Evolutionary conservation across 1,284 basidiomycete genomes (phyloP), one percentile per base, ranked within the genome.

Genomic region (Tilletia walkeri): DNA sequence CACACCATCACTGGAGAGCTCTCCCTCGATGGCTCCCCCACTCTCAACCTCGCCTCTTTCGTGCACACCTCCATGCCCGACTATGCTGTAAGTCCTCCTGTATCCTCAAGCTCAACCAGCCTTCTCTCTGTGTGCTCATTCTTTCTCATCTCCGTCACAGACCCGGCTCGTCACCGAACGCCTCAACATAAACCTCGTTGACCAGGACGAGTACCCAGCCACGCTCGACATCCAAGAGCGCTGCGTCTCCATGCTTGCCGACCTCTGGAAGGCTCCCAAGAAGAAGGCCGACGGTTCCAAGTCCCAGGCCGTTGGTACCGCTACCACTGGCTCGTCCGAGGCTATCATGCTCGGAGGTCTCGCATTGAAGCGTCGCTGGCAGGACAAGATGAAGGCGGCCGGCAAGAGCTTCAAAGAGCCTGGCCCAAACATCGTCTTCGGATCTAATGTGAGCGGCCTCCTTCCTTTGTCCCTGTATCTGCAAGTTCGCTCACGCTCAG

Each of bases 321-420:
- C 95, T 0, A 96, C 94, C 2, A 95, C 94, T 0, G 95, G 95
- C 6, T 94, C 92, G 0, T 94, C 93, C 2, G 94, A 96, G 84
- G 94, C 85, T 3, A 84, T 95, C 78, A 92, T 94, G 85, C 90
- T 96, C 6, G 94, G 93, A 18, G 94, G 94, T 59, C 88, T 98
- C 24, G 93, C 95, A 18, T 92, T 97, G 89, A 98, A 98, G 86
- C 91, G 91, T 80, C 88, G 90, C 65, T 97, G 95, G 95, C 94
- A 97, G 84, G 89, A 89, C 74, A 90, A 89, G 81, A 90, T 91
- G 84, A 94, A 94, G 85, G 90, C 89, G 0, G 89, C 88, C 0
- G 94, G 94, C 50, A 83, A 83, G 70, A 69, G 67, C 24, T 78
- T 77, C 72, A 78, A 80, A 66, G 75, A 80, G 34, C 80, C 77